Evolutionary conservation across 78 protist genomes (phyloP).

Genomic region (Dictyostelium capitatum): DNA sequence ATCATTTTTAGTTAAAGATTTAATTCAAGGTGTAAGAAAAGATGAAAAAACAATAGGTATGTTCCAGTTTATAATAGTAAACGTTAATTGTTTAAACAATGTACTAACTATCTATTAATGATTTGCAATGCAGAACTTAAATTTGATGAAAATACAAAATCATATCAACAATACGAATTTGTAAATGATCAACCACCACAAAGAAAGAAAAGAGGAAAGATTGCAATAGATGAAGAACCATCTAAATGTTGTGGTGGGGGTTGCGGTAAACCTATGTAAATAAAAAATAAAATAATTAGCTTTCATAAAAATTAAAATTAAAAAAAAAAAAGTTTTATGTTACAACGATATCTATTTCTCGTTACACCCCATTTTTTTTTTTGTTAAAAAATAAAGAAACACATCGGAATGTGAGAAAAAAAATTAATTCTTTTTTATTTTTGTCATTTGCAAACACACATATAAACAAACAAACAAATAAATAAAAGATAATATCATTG

Average conservation of each 20-base stretch:
- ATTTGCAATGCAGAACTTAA: conserved; percentile 23
- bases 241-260: conserved; percentile 48
- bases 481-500: background rate
- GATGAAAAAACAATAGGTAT: conserved; percentile 48
- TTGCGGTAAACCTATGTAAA: conserved; percentile 30
- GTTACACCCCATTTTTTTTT: background rate
- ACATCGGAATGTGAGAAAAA: no score
- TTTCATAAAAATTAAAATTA: background rate
- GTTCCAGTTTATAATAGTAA: background rate
- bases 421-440: no score
- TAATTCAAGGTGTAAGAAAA: conserved; percentile 64
- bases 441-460: no score
- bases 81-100: no score
- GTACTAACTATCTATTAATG: no score
- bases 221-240: background rate
- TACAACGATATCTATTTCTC: background rate
- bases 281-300: background rate
- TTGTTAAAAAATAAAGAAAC: no score
- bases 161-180: conserved; percentile 45
- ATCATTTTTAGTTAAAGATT: conserved; percentile 48
- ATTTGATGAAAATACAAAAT: conserved; percentile 35
- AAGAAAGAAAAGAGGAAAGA: conserved; percentile 63
- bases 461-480: no score
- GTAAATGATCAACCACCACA: conserved; percentile 55
- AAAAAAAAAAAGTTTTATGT: background rate